These are phyloP conservation scores for Rhodomyrtus psidioides DNA, from an alignment of 441 rosid species.

Conservation along the genomic window DNA sequence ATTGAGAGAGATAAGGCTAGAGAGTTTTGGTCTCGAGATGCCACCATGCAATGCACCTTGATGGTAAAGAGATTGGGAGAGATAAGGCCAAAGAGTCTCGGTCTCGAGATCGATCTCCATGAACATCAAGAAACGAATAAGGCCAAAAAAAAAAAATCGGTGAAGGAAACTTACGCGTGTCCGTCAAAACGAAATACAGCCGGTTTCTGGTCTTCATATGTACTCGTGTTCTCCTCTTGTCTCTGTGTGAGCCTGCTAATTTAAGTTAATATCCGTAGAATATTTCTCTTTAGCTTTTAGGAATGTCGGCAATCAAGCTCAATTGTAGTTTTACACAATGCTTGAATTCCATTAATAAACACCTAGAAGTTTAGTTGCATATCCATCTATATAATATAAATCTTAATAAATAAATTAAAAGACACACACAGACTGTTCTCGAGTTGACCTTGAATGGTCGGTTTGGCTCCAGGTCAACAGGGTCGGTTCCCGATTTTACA, in stretches of 20 bases:
- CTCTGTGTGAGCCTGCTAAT: background rate
- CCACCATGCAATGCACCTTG: too few species aligned
- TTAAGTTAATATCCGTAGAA: background rate
- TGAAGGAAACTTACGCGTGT: background rate
- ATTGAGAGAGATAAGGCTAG: too few species aligned
- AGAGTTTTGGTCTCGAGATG: too few species aligned
- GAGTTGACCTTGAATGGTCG: background rate
- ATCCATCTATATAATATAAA: background rate
- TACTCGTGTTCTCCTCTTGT: background rate
- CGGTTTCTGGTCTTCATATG: too few species aligned
- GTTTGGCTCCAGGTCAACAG: background rate
- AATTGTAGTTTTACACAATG: background rate
- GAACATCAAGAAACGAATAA: too few species aligned
- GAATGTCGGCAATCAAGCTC: background rate
- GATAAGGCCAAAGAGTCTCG: too few species aligned
- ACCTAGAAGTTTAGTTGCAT: background rate
- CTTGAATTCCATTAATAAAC: background rate
- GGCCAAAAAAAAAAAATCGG: too few species aligned
- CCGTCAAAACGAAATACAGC: too few species aligned
- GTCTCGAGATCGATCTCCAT: too few species aligned
- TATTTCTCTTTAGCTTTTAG: background rate
- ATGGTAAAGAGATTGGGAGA: too few species aligned
- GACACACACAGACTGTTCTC: background rate
- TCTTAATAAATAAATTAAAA: background rate
- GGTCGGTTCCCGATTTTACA: fast-evolving